Evolutionary conservation across 495 filamentous ascomycete genomes (phyloP).

Genomic region (Aspergillus affinis): DNA sequence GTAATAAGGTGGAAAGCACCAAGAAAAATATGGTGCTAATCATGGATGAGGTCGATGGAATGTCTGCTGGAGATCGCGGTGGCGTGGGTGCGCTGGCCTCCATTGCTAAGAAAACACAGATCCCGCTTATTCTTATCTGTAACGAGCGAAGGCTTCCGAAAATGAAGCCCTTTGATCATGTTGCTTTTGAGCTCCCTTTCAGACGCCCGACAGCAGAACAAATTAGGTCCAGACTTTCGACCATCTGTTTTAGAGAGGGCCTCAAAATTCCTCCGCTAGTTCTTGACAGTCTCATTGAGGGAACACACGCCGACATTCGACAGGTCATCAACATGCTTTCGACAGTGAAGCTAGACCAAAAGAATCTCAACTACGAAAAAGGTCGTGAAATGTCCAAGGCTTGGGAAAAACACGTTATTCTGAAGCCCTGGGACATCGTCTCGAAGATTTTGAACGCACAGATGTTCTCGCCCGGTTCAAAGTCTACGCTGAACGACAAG

Average conservation of each 20-base stretch:
- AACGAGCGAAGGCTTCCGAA: conserved; percentile 91
- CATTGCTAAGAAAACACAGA: conserved; percentile 89
- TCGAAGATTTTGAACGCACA: conserved; percentile 86
- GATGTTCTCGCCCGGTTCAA: conserved; percentile 79
- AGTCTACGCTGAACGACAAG: conserved; percentile 89
- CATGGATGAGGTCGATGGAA: conserved; percentile 99
- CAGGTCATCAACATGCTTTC: conserved; percentile 99
- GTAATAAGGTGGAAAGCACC: conserved; percentile 70
- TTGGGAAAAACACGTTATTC: conserved; percentile 95
- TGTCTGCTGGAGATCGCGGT: conserved; percentile 95
- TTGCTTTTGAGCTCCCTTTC: conserved; percentile 83
- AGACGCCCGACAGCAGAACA: conserved; percentile 83
- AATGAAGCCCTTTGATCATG: conserved; percentile 94
- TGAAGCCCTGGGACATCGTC: conserved; percentile 98
- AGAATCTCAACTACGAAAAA: conserved; percentile 74
- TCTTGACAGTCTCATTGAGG: conserved; percentile 94
- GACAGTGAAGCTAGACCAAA: conserved; percentile 83
- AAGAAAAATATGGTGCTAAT: conserved; percentile 94
- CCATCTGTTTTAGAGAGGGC: conserved; percentile 89
- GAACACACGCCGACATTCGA: conserved; percentile 90
- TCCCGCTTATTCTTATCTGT: conserved; percentile 96
- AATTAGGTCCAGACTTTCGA: conserved; percentile 85
- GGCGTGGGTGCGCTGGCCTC: conserved; percentile 93
- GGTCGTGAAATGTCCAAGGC: conserved; percentile 91
- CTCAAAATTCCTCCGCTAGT: conserved; percentile 82